Percentiles rank a stretch among this genome's conserved stretches.
phyloP scores from a whole-genome alignment of 495 filamentous ascomycete genomes.

The Penicillium pancosmium region DNA sequence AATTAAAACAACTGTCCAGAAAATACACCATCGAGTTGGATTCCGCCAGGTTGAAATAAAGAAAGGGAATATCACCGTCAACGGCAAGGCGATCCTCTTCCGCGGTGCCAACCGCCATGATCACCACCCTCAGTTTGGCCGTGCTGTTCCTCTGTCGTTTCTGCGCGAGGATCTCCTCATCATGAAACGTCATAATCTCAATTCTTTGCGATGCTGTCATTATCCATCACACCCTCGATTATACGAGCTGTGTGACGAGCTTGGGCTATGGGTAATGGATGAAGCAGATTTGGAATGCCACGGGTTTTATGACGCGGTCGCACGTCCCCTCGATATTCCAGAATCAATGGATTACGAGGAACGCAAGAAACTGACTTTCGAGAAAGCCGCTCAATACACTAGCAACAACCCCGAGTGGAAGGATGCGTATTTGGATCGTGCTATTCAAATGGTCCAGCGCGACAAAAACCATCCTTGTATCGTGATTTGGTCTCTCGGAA shows the following conservation, averaged over 20 bases:
- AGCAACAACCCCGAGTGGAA: slow-evolving; percentile 67
- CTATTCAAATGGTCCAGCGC: slow-evolving; percentile 61
- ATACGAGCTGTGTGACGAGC: slow-evolving; percentile 65
- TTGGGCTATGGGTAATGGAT: slow-evolving; percentile 72
- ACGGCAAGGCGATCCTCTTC: slow-evolving; percentile 57
- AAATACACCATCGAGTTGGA: slow-evolving; percentile 55
- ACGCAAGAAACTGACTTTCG: slow-evolving; percentile 29
- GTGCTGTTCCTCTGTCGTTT: slow-evolving; percentile 60
- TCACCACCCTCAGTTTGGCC: slow-evolving; percentile 60
- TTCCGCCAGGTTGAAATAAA: slow-evolving; percentile 62
- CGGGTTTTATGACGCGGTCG: slow-evolving; percentile 59
- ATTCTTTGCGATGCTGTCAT: slow-evolving; percentile 64
- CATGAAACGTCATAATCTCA: slow-evolving; percentile 71
- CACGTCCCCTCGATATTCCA: slow-evolving; percentile 48
- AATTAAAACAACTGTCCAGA: slow-evolving; percentile 37
- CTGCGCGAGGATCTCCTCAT: slow-evolving; percentile 59
- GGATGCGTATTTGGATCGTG: slow-evolving; percentile 66
- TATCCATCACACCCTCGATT: slow-evolving; percentile 61
- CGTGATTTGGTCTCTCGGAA: slow-evolving; percentile 72
- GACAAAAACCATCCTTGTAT: slow-evolving; percentile 69
- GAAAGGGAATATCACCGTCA: slow-evolving; percentile 59
- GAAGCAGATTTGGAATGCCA: slow-evolving; percentile 75
- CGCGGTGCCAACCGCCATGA: slow-evolving; percentile 68
- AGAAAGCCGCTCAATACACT: slow-evolving; percentile 55
- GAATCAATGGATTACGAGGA: slow-evolving; percentile 17